Percentiles rank a stretch among this genome's conserved stretches.
phyloP scores from a whole-genome alignment of 106 monocot species.

The Dendrobium catenatum region DNA sequence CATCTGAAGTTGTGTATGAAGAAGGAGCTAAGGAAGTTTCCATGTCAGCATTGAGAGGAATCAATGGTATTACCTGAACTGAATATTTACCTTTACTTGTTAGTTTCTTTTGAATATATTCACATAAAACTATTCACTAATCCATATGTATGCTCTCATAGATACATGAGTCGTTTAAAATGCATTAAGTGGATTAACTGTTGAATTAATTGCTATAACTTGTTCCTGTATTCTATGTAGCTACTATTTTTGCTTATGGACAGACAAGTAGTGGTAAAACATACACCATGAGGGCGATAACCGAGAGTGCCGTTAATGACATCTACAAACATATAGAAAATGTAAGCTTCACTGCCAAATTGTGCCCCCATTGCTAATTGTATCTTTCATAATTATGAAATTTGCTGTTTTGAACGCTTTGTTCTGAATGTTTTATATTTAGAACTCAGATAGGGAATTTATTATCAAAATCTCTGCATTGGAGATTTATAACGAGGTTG shows the following conservation, averaged over 20 bases:
- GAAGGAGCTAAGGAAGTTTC: conserved; percentile 91
- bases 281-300: conserved; percentile 70
- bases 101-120: not conserved
- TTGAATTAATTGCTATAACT: too few relatives aligned
- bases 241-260: conserved; percentile 98
- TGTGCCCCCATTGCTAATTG: not conserved
- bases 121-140: too few relatives aligned
- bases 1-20: conserved; percentile 74
- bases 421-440: conserved; percentile 1
- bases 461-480: conserved; percentile 84
- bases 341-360: conserved; percentile 40
- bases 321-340: conserved; percentile 82
- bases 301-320: conserved; percentile 84
- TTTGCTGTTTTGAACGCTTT: not conserved
- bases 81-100: not conserved
- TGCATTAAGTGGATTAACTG: too few relatives aligned
- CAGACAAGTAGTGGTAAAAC: conserved; percentile 57
- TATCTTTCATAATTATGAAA: too few relatives aligned
- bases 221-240: conserved; percentile 25
- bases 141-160: too few relatives aligned
- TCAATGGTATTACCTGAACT: conserved; percentile 59
- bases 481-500: conserved; percentile 97
- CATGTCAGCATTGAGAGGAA: conserved; percentile 84
- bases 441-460: conserved; percentile 76
- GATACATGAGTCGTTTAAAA: too few relatives aligned